Conservation (phyloP, 2,329 filamentous ascomycete genomes). For the Diaporthe capsici region DNA sequence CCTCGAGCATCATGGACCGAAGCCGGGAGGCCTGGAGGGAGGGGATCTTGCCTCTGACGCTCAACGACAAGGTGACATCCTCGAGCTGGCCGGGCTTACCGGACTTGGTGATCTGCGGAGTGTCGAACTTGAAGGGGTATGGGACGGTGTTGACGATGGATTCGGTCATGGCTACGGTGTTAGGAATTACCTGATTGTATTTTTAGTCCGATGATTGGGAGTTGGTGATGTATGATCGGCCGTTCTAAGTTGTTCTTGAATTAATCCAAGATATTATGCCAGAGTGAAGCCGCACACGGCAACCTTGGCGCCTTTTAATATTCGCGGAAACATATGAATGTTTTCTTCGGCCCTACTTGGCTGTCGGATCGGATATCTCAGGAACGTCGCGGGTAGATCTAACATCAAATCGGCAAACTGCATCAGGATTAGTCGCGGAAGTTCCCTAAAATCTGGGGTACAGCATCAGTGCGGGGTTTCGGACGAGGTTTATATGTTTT, state of each 20-base stretch:
- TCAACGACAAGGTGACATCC: slow-evolving; percentile 42
- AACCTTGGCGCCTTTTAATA: slow-evolving; percentile 1
- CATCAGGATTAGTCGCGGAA: slow-evolving; percentile 19
- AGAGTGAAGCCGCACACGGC: background rate
- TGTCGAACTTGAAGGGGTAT: slow-evolving; percentile 52
- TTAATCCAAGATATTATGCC: background rate
- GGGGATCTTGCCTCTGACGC: slow-evolving; percentile 54
- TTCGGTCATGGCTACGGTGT: background rate
- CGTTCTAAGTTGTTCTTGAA: background rate
- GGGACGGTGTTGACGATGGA: slow-evolving; percentile 49
- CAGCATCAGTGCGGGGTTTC: slow-evolving; percentile 13
- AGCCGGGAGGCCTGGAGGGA: slow-evolving; percentile 56
- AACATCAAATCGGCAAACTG: background rate
- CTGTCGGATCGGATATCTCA: background rate
- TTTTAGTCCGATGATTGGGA: background rate
- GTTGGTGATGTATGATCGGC: background rate
- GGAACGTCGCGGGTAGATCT: slow-evolving; percentile 11
- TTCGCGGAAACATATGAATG: background rate
- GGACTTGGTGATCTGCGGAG: slow-evolving; percentile 20
- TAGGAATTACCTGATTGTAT: background rate
- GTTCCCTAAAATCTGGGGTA: background rate
- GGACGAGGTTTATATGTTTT: background rate
- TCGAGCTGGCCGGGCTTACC: slow-evolving; percentile 8
- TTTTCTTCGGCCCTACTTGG: background rate
- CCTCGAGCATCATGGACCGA: slow-evolving; percentile 56